phyloP scores from a whole-genome alignment of 2,329 filamentous ascomycete species.

The Xylaria digitata region DNA sequence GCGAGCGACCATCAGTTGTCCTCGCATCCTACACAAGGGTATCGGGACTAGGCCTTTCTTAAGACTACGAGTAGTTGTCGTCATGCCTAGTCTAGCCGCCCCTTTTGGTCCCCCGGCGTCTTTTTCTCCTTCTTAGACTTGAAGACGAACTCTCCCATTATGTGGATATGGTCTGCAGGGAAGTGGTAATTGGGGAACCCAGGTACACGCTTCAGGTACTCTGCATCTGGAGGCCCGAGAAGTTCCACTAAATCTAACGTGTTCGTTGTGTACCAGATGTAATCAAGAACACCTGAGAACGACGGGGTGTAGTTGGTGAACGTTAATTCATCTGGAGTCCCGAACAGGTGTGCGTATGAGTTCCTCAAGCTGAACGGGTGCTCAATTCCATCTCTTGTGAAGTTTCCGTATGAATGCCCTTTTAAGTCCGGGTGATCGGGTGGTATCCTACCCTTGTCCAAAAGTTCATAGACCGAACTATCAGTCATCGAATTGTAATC shows the following conservation, averaged over 20 bases:
- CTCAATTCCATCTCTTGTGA: slow-evolving; percentile 90
- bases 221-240: slow-evolving; percentile 85
- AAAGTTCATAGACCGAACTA: slow-evolving; percentile 91
- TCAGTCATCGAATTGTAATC: slow-evolving; percentile 93
- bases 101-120: slow-evolving; percentile 46
- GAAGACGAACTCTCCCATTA: slow-evolving; percentile 89
- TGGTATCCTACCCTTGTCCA: slow-evolving; percentile 81
- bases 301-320: slow-evolving; percentile 98
- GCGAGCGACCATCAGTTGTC: slow-evolving; percentile 19
- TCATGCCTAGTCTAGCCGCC: slow-evolving; percentile 38
- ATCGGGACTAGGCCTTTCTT: slow-evolving; percentile 9
- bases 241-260: slow-evolving; percentile 84
- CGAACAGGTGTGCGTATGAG: slow-evolving; percentile 83
- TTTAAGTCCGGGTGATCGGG: slow-evolving; percentile 84
- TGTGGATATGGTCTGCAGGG: slow-evolving; percentile 90
- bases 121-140: slow-evolving; percentile 88
- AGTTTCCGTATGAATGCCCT: slow-evolving; percentile 88
- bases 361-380: slow-evolving; percentile 96
- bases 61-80: slow-evolving; percentile 19
- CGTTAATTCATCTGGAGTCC: slow-evolving; percentile 83
- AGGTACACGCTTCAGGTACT: slow-evolving; percentile 86
- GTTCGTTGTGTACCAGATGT: slow-evolving; percentile 97
- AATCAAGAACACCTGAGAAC: slow-evolving; percentile 94
- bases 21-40: slow-evolving; percentile 17
- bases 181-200: slow-evolving; percentile 96